Evolutionary conservation across 225 moss, liverwort and hornwort genomes (phyloP).

Genomic region (Ulota crispa): DNA sequence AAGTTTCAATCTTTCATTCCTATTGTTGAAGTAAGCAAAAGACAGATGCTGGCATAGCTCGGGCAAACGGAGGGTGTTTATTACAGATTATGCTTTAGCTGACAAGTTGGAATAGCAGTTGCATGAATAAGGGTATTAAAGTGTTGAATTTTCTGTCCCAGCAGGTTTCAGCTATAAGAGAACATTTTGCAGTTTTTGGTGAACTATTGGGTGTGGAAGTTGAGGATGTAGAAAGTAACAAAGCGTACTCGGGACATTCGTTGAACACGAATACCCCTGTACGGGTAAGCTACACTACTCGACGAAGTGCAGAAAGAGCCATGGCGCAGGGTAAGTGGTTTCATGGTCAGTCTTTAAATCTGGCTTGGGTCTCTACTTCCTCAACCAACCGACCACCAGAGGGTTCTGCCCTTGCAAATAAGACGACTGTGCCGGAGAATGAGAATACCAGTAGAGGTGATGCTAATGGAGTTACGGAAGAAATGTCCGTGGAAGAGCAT

Average conservation of each 20-base stretch:
- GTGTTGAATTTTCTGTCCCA: constrained; percentile 6
- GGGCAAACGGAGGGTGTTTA: background rate
- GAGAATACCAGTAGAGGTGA: constrained; percentile 36
- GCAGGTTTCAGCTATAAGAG: constrained; percentile 78
- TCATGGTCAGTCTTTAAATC: constrained; percentile 76
- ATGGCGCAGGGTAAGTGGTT: constrained; percentile 87
- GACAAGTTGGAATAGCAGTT: constrained; percentile 6
- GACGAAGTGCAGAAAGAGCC: constrained; percentile 88
- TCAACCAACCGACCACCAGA: constrained; percentile 48
- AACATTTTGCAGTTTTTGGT: constrained; percentile 86
- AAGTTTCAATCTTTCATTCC: constrained; percentile 30
- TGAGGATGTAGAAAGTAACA: constrained; percentile 62
- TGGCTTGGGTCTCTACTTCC: constrained; percentile 69
- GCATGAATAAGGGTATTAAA: constrained; percentile 14
- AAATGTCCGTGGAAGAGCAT: constrained; percentile 24
- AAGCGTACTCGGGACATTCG: constrained; percentile 50
- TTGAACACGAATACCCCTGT: constrained; percentile 46
- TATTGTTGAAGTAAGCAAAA: background rate
- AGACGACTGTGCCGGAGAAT: constrained; percentile 25
- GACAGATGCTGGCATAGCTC: constrained; percentile 4
- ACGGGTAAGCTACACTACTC: constrained; percentile 72
- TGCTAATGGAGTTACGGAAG: constrained; percentile 35
- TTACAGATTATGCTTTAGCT: background rate
- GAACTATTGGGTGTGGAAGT: constrained; percentile 74
- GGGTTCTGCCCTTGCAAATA: constrained; percentile 31